These are phyloP conservation scores for Populus pruinosa DNA, from an alignment of 345 rosid genomes.

Conservation along the genomic window DNA sequence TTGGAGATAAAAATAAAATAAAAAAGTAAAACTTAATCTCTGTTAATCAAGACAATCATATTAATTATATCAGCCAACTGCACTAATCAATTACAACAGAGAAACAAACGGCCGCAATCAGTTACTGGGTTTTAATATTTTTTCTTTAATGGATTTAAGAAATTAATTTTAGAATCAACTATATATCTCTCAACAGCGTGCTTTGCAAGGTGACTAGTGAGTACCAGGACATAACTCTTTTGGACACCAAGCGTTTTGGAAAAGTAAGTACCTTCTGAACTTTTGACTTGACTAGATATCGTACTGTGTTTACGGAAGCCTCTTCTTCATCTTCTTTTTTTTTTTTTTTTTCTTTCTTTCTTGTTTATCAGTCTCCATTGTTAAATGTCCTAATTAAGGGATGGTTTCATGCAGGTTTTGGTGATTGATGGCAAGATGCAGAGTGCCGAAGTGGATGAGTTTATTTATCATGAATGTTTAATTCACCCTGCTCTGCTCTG, in stretches of 20 bases:
- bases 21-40: too few relatives aligned
- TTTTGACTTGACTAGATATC: neutral
- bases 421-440: slow-evolving; percentile 98
- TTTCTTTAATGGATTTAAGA: neutral
- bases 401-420: slow-evolving; percentile 46
- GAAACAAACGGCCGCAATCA: too few relatives aligned
- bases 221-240: slow-evolving; percentile 76
- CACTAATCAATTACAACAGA: too few relatives aligned
- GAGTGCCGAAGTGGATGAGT: slow-evolving; percentile 93
- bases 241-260: slow-evolving; percentile 88
- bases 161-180: neutral
- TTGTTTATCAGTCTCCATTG: neutral
- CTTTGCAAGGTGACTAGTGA: slow-evolving; percentile 69
- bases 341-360: neutral
- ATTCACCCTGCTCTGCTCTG: slow-evolving; percentile 79
- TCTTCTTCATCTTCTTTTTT: too few relatives aligned
- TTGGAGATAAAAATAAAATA: neutral
- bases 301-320: neutral
- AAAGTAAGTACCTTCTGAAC: slow-evolving; percentile 40
- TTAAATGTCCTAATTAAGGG: neutral
- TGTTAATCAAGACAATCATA: too few relatives aligned
- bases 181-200: slow-evolving; percentile 40
- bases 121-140: neutral
- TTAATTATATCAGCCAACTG: too few relatives aligned
- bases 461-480: slow-evolving; percentile 88